Conservation (phyloP, 768 basidiomycete species). For the Scleroderma citrinum region DNA sequence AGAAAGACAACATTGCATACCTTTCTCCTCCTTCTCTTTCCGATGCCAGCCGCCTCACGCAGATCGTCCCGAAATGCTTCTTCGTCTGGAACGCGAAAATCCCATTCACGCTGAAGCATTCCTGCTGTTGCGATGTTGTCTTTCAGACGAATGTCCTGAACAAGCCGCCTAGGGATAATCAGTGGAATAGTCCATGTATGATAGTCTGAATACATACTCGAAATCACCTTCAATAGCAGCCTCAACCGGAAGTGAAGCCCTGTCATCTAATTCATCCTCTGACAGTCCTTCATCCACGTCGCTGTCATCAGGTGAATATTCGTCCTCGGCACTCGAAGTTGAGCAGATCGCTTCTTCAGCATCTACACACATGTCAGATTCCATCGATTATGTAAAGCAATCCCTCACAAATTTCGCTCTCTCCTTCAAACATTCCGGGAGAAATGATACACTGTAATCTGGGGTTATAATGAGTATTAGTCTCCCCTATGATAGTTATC, state of each 20-base stretch:
- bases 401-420: constrained; percentile 10
- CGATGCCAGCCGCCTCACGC: constrained; percentile 68
- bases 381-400: too few species aligned
- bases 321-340: constrained; percentile 2
- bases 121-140: constrained; percentile 40
- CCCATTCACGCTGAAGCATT: constrained; percentile 63
- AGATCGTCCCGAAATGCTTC: constrained; percentile 72
- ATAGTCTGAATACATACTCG: constrained; percentile 33
- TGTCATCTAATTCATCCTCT: constrained; percentile 23
- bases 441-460: too few species aligned
- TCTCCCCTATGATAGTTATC: too few species aligned
- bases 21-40: constrained; percentile 44
- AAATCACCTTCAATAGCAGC: constrained; percentile 52
- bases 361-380: neutral
- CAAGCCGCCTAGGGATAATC: constrained; percentile 48
- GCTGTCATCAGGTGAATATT: neutral
- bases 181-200: neutral
- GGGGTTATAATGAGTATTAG: too few species aligned
- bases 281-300: constrained; percentile 5
- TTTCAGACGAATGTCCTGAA: constrained; percentile 55
- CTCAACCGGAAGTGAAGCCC: too few species aligned
- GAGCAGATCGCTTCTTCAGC: neutral
- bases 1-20: neutral
- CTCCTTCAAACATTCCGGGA: constrained; percentile 17
- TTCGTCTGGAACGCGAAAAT: constrained; percentile 61